phyloP scores from a whole-genome alignment of 208 protist species.

The Porcisia hertigi region DNA sequence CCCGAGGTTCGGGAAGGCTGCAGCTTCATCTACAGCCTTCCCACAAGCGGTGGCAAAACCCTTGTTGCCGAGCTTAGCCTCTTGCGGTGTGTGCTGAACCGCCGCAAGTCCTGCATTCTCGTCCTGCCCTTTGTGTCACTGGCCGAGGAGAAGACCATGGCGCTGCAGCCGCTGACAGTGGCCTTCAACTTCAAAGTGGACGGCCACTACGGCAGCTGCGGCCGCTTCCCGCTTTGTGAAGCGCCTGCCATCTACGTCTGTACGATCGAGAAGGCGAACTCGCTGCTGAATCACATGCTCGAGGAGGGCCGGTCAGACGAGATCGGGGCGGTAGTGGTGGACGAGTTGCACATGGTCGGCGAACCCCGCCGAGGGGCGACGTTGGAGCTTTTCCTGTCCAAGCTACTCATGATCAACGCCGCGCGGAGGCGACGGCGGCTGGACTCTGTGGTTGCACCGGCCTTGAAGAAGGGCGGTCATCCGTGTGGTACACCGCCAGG shows the following conservation, averaged over 20 bases:
- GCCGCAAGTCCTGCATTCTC: slow-evolving; percentile 77
- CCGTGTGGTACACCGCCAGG: not conserved
- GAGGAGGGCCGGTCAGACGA: slow-evolving; percentile 59
- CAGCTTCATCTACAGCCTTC: slow-evolving; percentile 90
- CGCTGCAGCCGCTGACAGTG: slow-evolving; percentile 60
- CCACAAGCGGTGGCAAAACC: slow-evolving; percentile 93
- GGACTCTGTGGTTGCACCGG: not conserved
- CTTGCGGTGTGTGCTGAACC: slow-evolving; percentile 76
- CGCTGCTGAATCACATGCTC: slow-evolving; percentile 86
- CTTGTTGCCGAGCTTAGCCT: slow-evolving; percentile 94
- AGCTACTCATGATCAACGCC: slow-evolving; percentile 60
- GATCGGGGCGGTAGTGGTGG: slow-evolving; percentile 89
- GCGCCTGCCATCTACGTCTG: slow-evolving; percentile 73
- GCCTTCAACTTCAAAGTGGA: slow-evolving; percentile 81
- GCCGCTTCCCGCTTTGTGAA: slow-evolving; percentile 61
- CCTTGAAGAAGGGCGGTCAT: not conserved
- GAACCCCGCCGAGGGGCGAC: slow-evolving; percentile 79
- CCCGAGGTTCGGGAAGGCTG: slow-evolving; percentile 48
- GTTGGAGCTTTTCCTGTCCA: slow-evolving; percentile 88
- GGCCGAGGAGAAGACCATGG: slow-evolving; percentile 88
- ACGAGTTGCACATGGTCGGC: slow-evolving; percentile 96
- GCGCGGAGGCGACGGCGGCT: slow-evolving; percentile 12
- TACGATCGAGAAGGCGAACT: slow-evolving; percentile 95
- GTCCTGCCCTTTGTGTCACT: slow-evolving; percentile 94
- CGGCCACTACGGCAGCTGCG: slow-evolving; percentile 75